Conservation (phyloP, 2,329 filamentous ascomycete genomes). For the Talaromyces funiculosus region DNA sequence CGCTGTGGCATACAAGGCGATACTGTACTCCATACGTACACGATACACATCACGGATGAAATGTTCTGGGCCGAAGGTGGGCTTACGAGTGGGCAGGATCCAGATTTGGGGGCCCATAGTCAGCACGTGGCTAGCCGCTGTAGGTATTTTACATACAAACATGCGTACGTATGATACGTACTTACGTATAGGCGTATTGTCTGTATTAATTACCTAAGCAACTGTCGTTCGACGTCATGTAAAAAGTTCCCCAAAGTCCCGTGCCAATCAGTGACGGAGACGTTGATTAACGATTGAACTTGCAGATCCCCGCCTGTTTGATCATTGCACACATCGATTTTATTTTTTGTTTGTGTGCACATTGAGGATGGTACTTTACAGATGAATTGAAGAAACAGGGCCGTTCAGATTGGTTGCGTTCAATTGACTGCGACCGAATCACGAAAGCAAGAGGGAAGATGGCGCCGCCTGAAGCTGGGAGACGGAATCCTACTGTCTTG, state of each 20-base stretch:
- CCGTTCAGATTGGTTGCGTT: neutral
- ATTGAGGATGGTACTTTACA: neutral
- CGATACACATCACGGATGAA: neutral
- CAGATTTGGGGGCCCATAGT: neutral
- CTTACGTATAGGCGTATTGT: no score
- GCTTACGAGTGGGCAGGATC: neutral
- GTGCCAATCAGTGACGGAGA: constrained; percentile 3
- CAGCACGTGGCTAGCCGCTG: constrained; percentile 2
- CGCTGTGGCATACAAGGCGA: neutral
- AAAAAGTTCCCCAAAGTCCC: constrained; percentile 4
- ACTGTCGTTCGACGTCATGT: constrained; percentile 5
- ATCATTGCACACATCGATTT: neutral
- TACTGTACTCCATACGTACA: neutral
- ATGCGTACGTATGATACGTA: neutral
- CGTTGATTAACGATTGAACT: neutral
- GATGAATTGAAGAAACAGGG: neutral
- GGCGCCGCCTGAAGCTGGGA: constrained; percentile 22
- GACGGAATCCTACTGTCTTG: constrained; percentile 42
- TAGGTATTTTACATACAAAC: neutral
- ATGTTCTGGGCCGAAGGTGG: neutral
- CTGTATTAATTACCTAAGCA: neutral
- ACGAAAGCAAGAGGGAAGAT: neutral
- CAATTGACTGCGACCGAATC: neutral
- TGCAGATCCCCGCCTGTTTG: neutral
- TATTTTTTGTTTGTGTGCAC: neutral